phyloP scores from a whole-genome alignment of 257 asterid genomes.

The Cordia subcordata region DNA sequence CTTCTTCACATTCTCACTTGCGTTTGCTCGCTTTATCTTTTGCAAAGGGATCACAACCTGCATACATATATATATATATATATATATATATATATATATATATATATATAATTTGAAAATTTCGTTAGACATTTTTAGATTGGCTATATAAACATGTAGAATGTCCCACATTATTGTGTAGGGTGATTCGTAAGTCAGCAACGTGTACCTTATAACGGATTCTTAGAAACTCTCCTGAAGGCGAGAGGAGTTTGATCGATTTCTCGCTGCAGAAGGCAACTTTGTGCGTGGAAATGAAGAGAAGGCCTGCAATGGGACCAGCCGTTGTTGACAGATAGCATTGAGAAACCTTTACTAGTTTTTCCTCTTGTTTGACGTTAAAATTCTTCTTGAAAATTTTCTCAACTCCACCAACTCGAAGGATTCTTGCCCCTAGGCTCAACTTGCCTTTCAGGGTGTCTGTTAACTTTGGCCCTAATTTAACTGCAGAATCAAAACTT shows the following conservation, averaged over 20 bases:
- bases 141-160: too few species aligned
- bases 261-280: slow-evolving; percentile 48
- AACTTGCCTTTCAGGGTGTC: slow-evolving; percentile 10
- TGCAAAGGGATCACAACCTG: slow-evolving; percentile 38
- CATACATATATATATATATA: too few species aligned
- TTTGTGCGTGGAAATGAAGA: slow-evolving; percentile 29
- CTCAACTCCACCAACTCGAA: slow-evolving; percentile 18
- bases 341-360: slow-evolving; percentile 30
- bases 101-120: too few species aligned
- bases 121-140: too few species aligned
- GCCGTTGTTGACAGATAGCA: slow-evolving; percentile 41
- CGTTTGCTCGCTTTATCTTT: slow-evolving; percentile 27
- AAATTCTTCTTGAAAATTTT: background rate
- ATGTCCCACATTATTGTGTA: background rate
- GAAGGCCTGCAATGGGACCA: slow-evolving; percentile 36
- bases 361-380: slow-evolving; percentile 14
- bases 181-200: background rate
- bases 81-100: too few species aligned
- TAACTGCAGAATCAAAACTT: too few species aligned
- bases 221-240: slow-evolving; percentile 28
- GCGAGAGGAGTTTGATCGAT: slow-evolving; percentile 34
- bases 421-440: slow-evolving; percentile 14
- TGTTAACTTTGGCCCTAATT: background rate
- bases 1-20: slow-evolving; percentile 27
- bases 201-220: slow-evolving; percentile 31